Evolutionary conservation across 78 protist genomes (phyloP).

Genomic region (Isochrysis galbana): DNA sequence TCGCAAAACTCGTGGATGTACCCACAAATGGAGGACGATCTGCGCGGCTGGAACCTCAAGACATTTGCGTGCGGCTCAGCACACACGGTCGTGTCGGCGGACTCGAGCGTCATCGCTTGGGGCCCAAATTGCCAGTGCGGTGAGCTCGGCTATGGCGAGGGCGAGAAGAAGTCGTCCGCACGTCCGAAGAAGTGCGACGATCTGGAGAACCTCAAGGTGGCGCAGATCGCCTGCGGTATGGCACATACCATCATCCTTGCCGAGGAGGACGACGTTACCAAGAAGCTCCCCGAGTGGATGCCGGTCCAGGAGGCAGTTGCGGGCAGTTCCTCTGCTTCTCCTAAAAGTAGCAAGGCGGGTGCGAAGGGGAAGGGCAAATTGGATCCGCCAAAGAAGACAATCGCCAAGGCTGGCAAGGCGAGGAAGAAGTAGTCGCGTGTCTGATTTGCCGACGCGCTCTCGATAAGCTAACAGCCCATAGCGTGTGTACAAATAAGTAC

Average conservation of each 20-base stretch:
- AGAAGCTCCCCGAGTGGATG: background rate
- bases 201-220: background rate
- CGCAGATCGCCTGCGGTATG: background rate
- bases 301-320: background rate
- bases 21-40: background rate
- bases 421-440: background rate
- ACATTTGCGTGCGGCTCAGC: background rate
- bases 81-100: background rate
- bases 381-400: background rate
- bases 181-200: background rate
- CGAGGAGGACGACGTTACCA: background rate
- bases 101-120: background rate
- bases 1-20: slow-evolving; percentile 4
- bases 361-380: background rate
- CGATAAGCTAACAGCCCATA: too few species aligned
- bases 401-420: background rate
- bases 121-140: background rate
- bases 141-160: background rate
- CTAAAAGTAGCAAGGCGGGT: too few species aligned
- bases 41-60: background rate
- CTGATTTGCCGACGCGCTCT: background rate
- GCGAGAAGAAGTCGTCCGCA: background rate
- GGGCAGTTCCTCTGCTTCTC: background rate
- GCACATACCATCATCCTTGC: background rate
- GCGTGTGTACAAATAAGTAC: too few species aligned